Percentiles rank a stretch among this genome's conserved stretches.
These are phyloP conservation scores for Microstegium vimineum DNA, from an alignment of 176 grass and related monocot genomes.

Conservation along the genomic window DNA sequence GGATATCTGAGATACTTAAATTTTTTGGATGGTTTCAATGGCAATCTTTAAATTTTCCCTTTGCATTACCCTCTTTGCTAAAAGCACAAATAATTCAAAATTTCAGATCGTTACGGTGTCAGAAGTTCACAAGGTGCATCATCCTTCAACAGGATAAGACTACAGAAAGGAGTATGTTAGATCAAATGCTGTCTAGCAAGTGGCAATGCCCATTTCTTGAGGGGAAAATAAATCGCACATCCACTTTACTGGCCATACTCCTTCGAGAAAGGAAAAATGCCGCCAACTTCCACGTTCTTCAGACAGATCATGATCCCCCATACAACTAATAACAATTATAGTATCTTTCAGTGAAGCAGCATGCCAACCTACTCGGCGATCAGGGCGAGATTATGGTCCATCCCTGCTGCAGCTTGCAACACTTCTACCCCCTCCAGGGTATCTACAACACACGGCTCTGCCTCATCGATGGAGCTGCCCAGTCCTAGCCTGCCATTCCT, in stretches of 20 bases:
- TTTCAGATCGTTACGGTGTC: neutral
- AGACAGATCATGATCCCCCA: neutral
- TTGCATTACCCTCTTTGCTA: neutral
- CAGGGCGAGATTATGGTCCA: conserved; percentile 84
- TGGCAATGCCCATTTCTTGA: neutral
- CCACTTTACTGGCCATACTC: neutral
- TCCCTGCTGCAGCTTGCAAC: conserved; percentile 59
- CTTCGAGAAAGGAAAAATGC: neutral
- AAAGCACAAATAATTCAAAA: neutral
- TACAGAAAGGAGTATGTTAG: neutral
- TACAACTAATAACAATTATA: neutral
- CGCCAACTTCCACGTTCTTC: neutral
- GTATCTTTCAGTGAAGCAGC: neutral
- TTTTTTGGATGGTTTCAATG: too few relatives aligned
- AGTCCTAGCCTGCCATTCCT: conserved; percentile 72
- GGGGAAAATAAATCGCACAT: neutral
- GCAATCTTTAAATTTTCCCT: too few relatives aligned
- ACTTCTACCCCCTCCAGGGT: conserved; percentile 56
- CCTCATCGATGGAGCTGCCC: conserved; percentile 79
- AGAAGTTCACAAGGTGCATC: neutral
- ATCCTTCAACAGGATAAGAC: neutral
- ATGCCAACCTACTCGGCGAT: conserved; percentile 41
- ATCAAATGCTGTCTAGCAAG: neutral
- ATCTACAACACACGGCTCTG: conserved; percentile 60
- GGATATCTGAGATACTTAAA: too few relatives aligned